phyloP scores from a whole-genome alignment of 257 asterid genomes.

The Forsythia suspensa region DNA sequence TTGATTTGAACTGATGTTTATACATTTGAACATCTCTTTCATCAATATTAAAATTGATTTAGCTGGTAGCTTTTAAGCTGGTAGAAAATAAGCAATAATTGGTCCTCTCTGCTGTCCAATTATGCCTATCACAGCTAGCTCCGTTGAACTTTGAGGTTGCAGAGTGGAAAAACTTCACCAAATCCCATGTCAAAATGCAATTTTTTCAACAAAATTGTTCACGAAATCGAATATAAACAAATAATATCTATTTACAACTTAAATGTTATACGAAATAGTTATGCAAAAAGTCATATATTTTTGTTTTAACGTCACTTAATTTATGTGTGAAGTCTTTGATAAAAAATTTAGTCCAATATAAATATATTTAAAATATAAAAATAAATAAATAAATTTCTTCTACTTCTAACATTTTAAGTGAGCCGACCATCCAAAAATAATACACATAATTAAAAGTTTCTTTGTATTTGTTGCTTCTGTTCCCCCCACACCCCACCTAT shows the following conservation, averaged over 20 bases:
- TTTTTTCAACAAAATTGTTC: not conserved
- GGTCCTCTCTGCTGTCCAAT: conserved; percentile 2
- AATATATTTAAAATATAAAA: not conserved
- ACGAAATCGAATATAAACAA: not conserved
- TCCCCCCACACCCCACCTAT: not conserved
- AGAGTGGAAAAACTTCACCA: conserved; percentile 25
- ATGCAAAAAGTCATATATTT: too few relatives aligned
- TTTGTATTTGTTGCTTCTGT: not conserved
- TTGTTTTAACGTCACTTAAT: too few relatives aligned
- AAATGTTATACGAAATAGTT: too few relatives aligned
- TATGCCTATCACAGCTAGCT: conserved; percentile 21
- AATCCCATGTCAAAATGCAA: conserved; percentile 21
- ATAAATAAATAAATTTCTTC: too few relatives aligned
- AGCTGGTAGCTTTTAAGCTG: conserved; percentile 26
- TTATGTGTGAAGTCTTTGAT: too few relatives aligned
- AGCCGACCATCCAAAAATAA: not conserved
- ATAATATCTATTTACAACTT: too few relatives aligned
- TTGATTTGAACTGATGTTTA: conserved; percentile 58
- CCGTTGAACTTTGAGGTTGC: conserved; percentile 32
- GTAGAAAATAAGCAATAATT: conserved; percentile 19
- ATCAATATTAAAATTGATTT: conserved; percentile 18
- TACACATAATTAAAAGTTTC: not conserved
- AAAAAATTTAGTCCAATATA: too few relatives aligned
- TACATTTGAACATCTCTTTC: conserved; percentile 28
- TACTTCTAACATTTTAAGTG: not conserved